These are phyloP conservation scores for Hirsutella rhossiliensis DNA, from an alignment of 2,329 filamentous ascomycete species.

Conservation along the genomic window DNA sequence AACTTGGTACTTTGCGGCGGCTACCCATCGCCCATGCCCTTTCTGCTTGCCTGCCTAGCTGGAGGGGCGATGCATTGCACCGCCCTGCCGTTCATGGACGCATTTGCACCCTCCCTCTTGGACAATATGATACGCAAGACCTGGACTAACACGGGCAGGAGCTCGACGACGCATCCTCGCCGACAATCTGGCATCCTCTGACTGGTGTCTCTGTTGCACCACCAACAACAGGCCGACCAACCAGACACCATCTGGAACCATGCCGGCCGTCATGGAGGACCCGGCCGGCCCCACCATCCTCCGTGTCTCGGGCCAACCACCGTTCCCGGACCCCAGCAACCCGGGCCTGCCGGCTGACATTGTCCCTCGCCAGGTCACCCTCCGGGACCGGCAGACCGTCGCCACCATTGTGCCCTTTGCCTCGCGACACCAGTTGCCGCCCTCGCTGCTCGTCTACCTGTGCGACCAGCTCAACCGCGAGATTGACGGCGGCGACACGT, in stretches of 20 bases:
- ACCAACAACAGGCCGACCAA: too few relatives aligned
- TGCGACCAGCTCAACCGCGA: slow-evolving; percentile 79
- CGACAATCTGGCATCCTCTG: too few relatives aligned
- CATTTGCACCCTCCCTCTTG: too few relatives aligned
- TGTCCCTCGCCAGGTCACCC: slow-evolving; percentile 62
- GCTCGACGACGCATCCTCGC: too few relatives aligned
- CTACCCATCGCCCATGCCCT: too few relatives aligned
- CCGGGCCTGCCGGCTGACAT: slow-evolving; percentile 58
- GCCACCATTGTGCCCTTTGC: slow-evolving; percentile 77
- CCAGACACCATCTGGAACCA: background rate
- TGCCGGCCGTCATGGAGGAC: slow-evolving; percentile 73
- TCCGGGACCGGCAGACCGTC: slow-evolving; percentile 72
- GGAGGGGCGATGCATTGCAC: too few relatives aligned
- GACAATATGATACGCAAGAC: too few relatives aligned
- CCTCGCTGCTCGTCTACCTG: slow-evolving; percentile 62
- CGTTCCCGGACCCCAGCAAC: slow-evolving; percentile 50
- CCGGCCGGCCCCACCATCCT: slow-evolving; percentile 59
- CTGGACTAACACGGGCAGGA: too few relatives aligned
- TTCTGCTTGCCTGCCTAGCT: too few relatives aligned
- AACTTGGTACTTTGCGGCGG: too few relatives aligned
- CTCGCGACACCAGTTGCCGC: slow-evolving; percentile 64
- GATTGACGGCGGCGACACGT: slow-evolving; percentile 85
- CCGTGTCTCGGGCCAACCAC: slow-evolving; percentile 52
- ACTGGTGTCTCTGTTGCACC: too few relatives aligned
- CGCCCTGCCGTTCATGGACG: too few relatives aligned